Evolutionary conservation across 257 asterid species (phyloP).

Genomic region (Apocynum venetum): DNA sequence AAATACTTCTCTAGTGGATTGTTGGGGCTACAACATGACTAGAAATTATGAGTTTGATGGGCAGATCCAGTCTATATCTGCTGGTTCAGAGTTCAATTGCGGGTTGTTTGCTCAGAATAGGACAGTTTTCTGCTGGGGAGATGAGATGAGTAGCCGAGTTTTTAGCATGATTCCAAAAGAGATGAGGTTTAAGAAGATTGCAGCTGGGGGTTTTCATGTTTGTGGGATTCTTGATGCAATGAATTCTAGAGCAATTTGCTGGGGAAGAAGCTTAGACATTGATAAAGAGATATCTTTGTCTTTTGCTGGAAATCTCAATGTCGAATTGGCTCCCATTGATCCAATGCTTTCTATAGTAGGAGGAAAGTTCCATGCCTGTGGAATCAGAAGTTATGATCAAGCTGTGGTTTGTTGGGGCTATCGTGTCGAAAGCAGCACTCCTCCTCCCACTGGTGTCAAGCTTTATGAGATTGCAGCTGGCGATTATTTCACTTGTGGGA

Average conservation of each 20-base stretch:
- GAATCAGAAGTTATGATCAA: slow-evolving; percentile 60
- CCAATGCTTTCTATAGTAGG: slow-evolving; percentile 73
- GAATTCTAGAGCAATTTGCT: slow-evolving; percentile 51
- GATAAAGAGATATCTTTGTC: slow-evolving; percentile 42
- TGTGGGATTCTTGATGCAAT: slow-evolving; percentile 76
- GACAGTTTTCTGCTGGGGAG: slow-evolving; percentile 92
- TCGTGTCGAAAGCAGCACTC: slow-evolving; percentile 57
- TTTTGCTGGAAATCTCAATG: slow-evolving; percentile 42
- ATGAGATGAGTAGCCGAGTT: slow-evolving; percentile 59
- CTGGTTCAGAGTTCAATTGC: slow-evolving; percentile 84
- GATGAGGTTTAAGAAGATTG: slow-evolving; percentile 52
- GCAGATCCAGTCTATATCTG: slow-evolving; percentile 78
- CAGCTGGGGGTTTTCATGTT: slow-evolving; percentile 92
- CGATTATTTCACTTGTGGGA: slow-evolving; percentile 85
- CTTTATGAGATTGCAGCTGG: slow-evolving; percentile 84
- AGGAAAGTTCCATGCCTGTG: slow-evolving; percentile 83
- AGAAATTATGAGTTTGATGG: slow-evolving; percentile 56
- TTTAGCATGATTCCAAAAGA: slow-evolving; percentile 49
- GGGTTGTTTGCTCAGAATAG: slow-evolving; percentile 68
- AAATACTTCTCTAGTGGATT: slow-evolving; percentile 66
- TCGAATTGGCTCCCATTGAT: slow-evolving; percentile 50
- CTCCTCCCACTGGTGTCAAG: slow-evolving; percentile 63
- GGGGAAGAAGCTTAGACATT: slow-evolving; percentile 71
- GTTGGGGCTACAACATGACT: slow-evolving; percentile 97
- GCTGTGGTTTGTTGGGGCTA: slow-evolving; percentile 86